Evolutionary conservation across 1,139 yeast genomes (phyloP).

Genomic region (Yamadazyma atmosphaerica): DNA sequence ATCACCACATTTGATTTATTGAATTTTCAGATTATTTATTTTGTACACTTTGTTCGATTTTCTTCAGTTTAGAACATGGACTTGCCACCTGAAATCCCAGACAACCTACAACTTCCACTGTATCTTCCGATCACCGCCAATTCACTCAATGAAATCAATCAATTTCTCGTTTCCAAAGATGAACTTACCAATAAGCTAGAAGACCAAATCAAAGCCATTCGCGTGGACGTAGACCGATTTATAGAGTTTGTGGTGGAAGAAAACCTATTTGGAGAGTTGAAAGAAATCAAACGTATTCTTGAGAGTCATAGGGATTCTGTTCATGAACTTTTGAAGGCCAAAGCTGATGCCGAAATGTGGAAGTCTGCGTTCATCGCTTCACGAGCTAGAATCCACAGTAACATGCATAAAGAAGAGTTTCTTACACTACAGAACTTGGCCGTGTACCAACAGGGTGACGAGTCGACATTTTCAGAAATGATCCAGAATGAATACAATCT

Average conservation of each 20-base stretch:
- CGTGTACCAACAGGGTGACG: conserved; percentile 13
- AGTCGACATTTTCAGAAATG: conserved; percentile 10
- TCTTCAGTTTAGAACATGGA: too few relatives aligned
- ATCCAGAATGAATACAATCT: conserved; percentile 7
- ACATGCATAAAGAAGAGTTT: conserved; percentile 17
- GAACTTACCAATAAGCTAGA: conserved; percentile 1
- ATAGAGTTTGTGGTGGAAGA: conserved; percentile 13
- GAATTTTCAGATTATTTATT: too few relatives aligned
- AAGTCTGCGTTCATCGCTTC: conserved; percentile 4
- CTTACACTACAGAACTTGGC: conserved; percentile 24
- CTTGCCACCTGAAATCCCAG: conserved; percentile 5
- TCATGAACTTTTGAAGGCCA: conserved; percentile 2
- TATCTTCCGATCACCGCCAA: conserved; percentile 8
- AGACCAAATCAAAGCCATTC: conserved; percentile 5
- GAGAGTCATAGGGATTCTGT: conserved; percentile 5
- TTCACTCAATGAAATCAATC: not conserved
- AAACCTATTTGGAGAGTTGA: conserved; percentile 7
- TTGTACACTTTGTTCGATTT: too few relatives aligned
- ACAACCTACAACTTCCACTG: conserved; percentile 6
- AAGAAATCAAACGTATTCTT: conserved; percentile 4
- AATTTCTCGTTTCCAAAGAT: not conserved
- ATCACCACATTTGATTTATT: too few relatives aligned
- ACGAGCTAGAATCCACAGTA: conserved; percentile 5
- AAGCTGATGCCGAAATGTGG: conserved; percentile 9
- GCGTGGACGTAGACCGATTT: conserved; percentile 10